A percentile compares a stretch with the other conserved stretches of the same genome.
phyloP scores from a whole-genome alignment of 352 stramenopile genomes.

The Globisporangium paddicum region DNA sequence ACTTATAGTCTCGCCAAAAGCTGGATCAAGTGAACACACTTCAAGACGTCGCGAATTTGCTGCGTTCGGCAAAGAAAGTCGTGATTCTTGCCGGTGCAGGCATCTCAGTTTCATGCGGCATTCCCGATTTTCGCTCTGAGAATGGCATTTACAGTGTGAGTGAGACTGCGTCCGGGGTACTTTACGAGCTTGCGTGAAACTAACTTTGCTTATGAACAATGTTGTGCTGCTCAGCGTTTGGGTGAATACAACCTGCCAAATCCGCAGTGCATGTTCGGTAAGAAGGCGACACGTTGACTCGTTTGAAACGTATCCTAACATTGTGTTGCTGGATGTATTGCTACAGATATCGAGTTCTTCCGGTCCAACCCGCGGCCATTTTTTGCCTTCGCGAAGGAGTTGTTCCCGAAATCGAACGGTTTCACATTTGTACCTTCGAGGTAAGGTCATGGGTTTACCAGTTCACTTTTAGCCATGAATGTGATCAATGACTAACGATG shows the following conservation, averaged over 20 bases:
- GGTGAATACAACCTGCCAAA: constrained; percentile 82
- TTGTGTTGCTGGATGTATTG: constrained; percentile 1
- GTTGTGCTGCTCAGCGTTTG: constrained; percentile 36
- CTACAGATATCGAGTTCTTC: constrained; percentile 97
- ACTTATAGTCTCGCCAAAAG: constrained; percentile 37
- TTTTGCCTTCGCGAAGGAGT: constrained; percentile 94
- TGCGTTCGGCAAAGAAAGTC: constrained; percentile 83
- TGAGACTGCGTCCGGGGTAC: constrained; percentile 8
- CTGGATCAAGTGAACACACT: constrained; percentile 54
- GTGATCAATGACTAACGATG: neutral
- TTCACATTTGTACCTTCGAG: constrained; percentile 82
- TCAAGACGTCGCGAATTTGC: constrained; percentile 68
- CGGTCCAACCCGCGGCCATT: constrained; percentile 94
- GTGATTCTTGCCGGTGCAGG: constrained; percentile 92
- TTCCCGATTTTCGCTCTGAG: constrained; percentile 97
- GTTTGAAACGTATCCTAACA: neutral
- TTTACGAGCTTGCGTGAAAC: neutral
- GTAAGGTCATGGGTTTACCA: neutral
- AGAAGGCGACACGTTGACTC: neutral
- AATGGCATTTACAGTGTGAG: constrained; percentile 89
- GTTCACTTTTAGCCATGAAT: neutral
- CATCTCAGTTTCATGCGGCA: constrained; percentile 96
- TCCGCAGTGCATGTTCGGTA: constrained; percentile 86
- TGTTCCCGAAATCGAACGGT: constrained; percentile 75
- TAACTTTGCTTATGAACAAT: neutral